Evolutionary conservation across 2,329 filamentous ascomycete species (phyloP), one percentile per base, ranked within the genome.

Genomic region (Thermothelomyces thermophilus): DNA sequence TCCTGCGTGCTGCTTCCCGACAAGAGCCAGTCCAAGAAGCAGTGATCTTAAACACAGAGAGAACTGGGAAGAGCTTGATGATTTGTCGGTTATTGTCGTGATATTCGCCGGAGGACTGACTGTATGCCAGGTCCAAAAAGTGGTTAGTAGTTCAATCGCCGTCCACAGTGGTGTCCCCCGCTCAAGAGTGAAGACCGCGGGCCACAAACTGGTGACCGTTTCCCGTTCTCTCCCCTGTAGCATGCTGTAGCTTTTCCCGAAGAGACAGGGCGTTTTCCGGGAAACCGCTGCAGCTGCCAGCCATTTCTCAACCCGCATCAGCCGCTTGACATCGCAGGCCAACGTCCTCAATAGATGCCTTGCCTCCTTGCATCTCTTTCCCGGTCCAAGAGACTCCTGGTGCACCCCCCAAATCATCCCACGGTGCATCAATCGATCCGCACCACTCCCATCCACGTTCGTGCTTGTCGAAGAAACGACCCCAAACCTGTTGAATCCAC

Each of bases 111-210:
- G 17, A 34, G 33, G 39, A 46, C 19, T 30, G 20, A 10, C 13
- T 16, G n/a, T 11, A 30, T 36, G 50, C 28, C 47, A 33, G 30
- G 41, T 16, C 50, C 47, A 52, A 52, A 52, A 50, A 19, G 20
- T 43, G 17, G 49, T 17, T 7, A 17, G n/a, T 19, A n/a, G 11
- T 8, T 24, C 28, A 37, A 19, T 14, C 33, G 28, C 20, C 28
- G 16, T 20, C 20, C 10, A 11, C 16, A 10, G 22, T 22, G n/a
- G 40, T 47, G 47, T 47, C 48, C 41, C 46, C 54, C 54, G 44
- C 47, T 35, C 52, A 46, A 55, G 49, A 52, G 52, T 50, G 40
- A 22, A 44, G 35, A 48, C 42, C 35, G 41, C 30, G 11, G n/a
- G 20, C 26, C 14, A 14, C n/a, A 13, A 37, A 16, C 30, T 20